Evolutionary conservation across 306 rosid genomes (phyloP), one percentile per base, ranked within the genome.

Genomic region (Prunus dulcis): DNA sequence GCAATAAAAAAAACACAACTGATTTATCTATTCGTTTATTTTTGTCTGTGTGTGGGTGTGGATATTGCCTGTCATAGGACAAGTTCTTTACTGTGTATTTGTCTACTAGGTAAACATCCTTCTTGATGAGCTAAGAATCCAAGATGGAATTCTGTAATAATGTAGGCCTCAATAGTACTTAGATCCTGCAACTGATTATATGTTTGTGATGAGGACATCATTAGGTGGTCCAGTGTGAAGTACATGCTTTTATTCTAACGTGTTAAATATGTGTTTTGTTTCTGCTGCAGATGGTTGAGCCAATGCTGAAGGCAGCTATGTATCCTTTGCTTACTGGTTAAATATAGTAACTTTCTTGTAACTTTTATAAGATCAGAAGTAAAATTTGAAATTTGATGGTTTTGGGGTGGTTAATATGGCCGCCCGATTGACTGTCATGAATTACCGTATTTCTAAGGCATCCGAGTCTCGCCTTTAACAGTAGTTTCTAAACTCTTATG

Each of bases 241-340:
- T 69, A 14, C 64, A 1, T 74, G 52, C 30, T 60, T 49, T 2
- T 81, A 55, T 43, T 57, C 30, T 73, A 25, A 60, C 5, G 13
- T 43, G 6, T 25, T 23, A 58, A 25, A 69, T 60, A 12, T 73
- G n/a, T 60, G 45, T 73, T 73, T 25, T 25, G 18, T 85, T 82
- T 76, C 14, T 71, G 45, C 30, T 87, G 89, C 96, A 95, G 97
- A 95, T 92, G 93, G 92, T 88, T 84, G 97, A 90, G 82, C 89
- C 98, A 75, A 88, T 95, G 75, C 64, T 95, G 69, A 95, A 88
- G 89, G 96, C 97, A 68, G 97, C 96, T 45, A 72, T 78, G 93
- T 95, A 92, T 95, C 97, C 97, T 87, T 83, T 75, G 14, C 23
- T 76, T 50, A 9, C 76, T 69, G 30, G 45, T 57, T 74, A 64